Evolutionary conservation across 306 rosid species (phyloP).

Genomic region (Sphenostylis stenocarpa): DNA sequence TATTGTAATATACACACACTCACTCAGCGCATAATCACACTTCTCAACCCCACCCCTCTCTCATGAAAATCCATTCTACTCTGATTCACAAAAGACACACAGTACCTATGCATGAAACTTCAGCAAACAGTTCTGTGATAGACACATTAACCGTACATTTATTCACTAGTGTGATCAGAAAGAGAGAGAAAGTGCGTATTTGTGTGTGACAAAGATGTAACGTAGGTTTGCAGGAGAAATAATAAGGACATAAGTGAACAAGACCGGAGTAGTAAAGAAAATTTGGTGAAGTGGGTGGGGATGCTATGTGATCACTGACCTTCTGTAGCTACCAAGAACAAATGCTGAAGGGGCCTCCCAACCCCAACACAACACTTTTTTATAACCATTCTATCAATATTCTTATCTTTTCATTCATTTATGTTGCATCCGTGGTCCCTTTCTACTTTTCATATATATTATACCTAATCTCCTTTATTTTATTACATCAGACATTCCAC

Average conservation of each 20-base stretch:
- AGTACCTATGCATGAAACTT: conserved; percentile 65
- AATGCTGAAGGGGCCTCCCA: conserved; percentile 32
- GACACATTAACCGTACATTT: conserved; percentile 56
- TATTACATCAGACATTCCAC: background rate
- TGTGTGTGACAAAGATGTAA: conserved; percentile 71
- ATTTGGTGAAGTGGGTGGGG: conserved; percentile 36
- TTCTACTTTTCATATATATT: background rate
- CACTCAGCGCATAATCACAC: conserved; percentile 33
- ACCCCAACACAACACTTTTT: conserved; percentile 14
- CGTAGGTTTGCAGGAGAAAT: conserved; percentile 48
- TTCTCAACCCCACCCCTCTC: conserved; percentile 45
- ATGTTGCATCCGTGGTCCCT: conserved; percentile 25
- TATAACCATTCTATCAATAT: background rate
- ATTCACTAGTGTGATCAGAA: conserved; percentile 40
- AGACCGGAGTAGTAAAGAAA: conserved; percentile 36
- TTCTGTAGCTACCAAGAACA: background rate
- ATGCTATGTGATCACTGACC: background rate
- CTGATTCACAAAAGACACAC: conserved; percentile 54
- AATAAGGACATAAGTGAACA: conserved; percentile 50
- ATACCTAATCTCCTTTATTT: too few relatives aligned
- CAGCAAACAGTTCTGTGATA: conserved; percentile 60
- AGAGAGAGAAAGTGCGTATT: conserved; percentile 33
- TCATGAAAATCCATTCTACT: conserved; percentile 49
- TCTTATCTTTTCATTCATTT: conserved; percentile 10
- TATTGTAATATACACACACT: background rate